Evolutionary conservation across 805 yeast genomes (phyloP).

Genomic region (Candida taoyuanica): DNA sequence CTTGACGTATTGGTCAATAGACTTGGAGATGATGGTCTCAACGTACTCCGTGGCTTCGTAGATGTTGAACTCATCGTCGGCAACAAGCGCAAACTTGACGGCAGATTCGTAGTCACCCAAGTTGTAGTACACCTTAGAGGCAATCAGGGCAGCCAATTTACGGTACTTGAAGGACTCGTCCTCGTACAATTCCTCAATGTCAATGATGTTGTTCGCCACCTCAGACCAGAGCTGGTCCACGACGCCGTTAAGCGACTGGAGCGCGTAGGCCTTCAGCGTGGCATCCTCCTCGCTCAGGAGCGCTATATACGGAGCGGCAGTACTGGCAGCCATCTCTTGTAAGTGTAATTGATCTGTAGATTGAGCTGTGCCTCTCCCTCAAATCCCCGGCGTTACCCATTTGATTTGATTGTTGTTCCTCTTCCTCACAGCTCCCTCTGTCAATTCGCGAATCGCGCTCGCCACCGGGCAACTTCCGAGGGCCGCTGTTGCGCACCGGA

Average conservation of each 20-base stretch:
- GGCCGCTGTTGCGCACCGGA: too few species aligned
- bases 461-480: not conserved
- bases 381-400: too few species aligned
- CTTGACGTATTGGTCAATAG: constrained; percentile 77
- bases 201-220: constrained; percentile 83
- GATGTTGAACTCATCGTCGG: constrained; percentile 76
- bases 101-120: constrained; percentile 91
- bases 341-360: not conserved
- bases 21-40: constrained; percentile 90
- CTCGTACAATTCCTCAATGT: constrained; percentile 88
- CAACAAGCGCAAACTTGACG: constrained; percentile 80
- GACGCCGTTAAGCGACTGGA: constrained; percentile 69
- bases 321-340: constrained; percentile 24
- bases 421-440: too few species aligned
- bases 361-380: too few species aligned
- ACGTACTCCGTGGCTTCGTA: constrained; percentile 77
- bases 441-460: not conserved
- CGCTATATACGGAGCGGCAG: constrained; percentile 92
- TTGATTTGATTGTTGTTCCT: not conserved
- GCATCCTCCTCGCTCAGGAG: constrained; percentile 79
- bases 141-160: constrained; percentile 82
- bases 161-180: constrained; percentile 74
- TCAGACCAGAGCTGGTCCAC: constrained; percentile 97
- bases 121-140: constrained; percentile 87
- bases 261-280: constrained; percentile 75